phyloP scores from a whole-genome alignment of 164 flowering plant genomes.

The Aristolochia californica region DNA sequence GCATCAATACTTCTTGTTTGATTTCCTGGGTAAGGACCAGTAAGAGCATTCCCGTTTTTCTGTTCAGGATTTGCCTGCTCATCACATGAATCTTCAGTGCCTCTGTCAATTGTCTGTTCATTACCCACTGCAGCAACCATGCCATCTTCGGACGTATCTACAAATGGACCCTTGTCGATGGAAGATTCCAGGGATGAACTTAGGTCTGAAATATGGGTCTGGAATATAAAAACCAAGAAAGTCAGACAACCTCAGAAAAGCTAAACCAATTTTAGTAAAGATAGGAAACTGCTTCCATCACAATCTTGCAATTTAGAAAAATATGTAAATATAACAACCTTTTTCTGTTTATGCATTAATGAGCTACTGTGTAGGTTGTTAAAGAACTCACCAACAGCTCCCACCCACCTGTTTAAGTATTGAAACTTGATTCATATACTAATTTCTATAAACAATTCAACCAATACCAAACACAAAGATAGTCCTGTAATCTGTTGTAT shows the following conservation, averaged over 20 bases:
- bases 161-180: conserved; percentile 43
- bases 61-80: conserved; percentile 9
- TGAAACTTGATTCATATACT: background rate
- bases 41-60: background rate
- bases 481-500: background rate
- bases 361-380: conserved; percentile 28
- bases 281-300: too few species aligned
- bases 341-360: conserved; percentile 23
- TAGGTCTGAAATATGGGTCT: conserved; percentile 12
- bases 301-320: too few species aligned
- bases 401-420: conserved; percentile 41
- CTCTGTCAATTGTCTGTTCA: conserved; percentile 6
- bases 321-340: conserved; percentile 16
- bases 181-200: conserved; percentile 17
- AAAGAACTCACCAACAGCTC: conserved; percentile 46
- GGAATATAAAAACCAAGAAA: conserved; percentile 9
- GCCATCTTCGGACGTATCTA: conserved; percentile 34
- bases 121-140: conserved; percentile 27
- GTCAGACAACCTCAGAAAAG: background rate
- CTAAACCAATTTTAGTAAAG: too few species aligned
- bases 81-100: background rate
- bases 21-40: conserved; percentile 4
- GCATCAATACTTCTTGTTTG: too few species aligned
- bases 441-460: background rate
- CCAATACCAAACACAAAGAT: background rate